Conservation (phyloP, 2,329 filamentous ascomycete genomes). For the Aureobasidium sp. region DNA sequence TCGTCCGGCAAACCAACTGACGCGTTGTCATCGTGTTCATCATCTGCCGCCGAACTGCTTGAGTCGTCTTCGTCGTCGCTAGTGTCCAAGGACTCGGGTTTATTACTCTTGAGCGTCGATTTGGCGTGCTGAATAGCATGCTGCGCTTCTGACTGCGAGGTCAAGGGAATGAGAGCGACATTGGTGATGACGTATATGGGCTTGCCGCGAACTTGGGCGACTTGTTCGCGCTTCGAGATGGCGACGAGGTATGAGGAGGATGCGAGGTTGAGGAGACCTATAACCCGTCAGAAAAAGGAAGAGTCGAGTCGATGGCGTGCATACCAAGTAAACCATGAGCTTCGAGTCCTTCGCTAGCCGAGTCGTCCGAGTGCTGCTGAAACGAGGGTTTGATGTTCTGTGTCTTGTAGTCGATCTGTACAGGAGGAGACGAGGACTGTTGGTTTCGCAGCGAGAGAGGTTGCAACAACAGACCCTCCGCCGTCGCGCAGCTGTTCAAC, state of each 20-base stretch:
- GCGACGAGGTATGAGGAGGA: constrained; percentile 72
- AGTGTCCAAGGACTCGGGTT: constrained; percentile 24
- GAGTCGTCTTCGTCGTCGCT: constrained; percentile 25
- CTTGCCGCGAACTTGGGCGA: constrained; percentile 75
- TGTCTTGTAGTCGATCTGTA: constrained; percentile 65
- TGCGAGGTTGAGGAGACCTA: constrained; percentile 79
- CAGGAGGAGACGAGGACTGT: constrained; percentile 45
- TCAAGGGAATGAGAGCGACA: constrained; percentile 82
- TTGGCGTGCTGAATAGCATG: constrained; percentile 61
- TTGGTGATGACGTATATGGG: constrained; percentile 84
- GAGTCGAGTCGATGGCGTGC: neutral
- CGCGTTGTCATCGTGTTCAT: constrained; percentile 24
- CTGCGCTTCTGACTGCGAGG: constrained; percentile 66
- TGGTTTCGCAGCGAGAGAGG: constrained; percentile 50
- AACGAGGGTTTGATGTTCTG: constrained; percentile 45
- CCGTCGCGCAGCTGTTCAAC: constrained; percentile 48
- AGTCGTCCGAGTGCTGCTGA: constrained; percentile 33
- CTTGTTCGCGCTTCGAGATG: constrained; percentile 78
- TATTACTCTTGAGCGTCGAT: constrained; percentile 36
- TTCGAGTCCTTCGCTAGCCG: constrained; percentile 37
- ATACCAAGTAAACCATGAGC: constrained; percentile 52
- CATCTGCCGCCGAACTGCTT: constrained; percentile 30
- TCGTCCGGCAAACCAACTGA: constrained; percentile 5
- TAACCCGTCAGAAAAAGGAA: neutral
- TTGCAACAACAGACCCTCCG: constrained; percentile 77